Conservation (phyloP, 345 rosid genomes). For the Luvunga scandens region DNA sequence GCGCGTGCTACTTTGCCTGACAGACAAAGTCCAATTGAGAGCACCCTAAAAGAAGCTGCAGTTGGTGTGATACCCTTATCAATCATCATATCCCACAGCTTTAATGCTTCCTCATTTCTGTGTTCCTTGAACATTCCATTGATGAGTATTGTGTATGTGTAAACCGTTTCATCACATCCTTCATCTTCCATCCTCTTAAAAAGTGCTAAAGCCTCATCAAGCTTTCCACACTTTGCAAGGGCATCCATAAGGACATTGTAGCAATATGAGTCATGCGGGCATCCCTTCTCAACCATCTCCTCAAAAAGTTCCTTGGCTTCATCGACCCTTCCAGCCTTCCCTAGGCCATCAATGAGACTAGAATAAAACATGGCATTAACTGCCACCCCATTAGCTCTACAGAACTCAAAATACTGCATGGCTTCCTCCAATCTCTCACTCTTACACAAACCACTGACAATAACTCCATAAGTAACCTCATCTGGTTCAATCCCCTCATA, state of each 20-base stretch:
- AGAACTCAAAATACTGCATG: slow-evolving; percentile 42
- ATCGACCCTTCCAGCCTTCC: slow-evolving; percentile 76
- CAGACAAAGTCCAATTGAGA: slow-evolving; percentile 75
- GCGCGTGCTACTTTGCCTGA: slow-evolving; percentile 89
- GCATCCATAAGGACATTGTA: slow-evolving; percentile 80
- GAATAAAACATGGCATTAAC: slow-evolving; percentile 73
- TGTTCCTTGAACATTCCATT: slow-evolving; percentile 59
- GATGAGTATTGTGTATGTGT: slow-evolving; percentile 73
- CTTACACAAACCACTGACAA: slow-evolving; percentile 75
- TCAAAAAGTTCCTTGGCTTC: slow-evolving; percentile 78
- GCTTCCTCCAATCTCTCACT: slow-evolving; percentile 78
- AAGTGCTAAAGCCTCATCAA: slow-evolving; percentile 59
- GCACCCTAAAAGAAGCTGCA: slow-evolving; percentile 72
- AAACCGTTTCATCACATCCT: slow-evolving; percentile 73
- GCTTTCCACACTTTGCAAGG: slow-evolving; percentile 52
- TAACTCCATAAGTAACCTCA: slow-evolving; percentile 68
- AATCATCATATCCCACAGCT: slow-evolving; percentile 79
- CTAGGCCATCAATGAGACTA: slow-evolving; percentile 78
- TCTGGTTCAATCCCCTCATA: slow-evolving; percentile 62
- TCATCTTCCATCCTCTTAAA: slow-evolving; percentile 77
- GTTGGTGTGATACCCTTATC: slow-evolving; percentile 84
- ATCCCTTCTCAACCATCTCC: slow-evolving; percentile 67
- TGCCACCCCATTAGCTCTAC: slow-evolving; percentile 44
- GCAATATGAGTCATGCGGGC: slow-evolving; percentile 72
- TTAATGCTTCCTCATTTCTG: slow-evolving; percentile 75